Conservation (phyloP, 441 rosid genomes). For the Flueggea neowawraea region DNA sequence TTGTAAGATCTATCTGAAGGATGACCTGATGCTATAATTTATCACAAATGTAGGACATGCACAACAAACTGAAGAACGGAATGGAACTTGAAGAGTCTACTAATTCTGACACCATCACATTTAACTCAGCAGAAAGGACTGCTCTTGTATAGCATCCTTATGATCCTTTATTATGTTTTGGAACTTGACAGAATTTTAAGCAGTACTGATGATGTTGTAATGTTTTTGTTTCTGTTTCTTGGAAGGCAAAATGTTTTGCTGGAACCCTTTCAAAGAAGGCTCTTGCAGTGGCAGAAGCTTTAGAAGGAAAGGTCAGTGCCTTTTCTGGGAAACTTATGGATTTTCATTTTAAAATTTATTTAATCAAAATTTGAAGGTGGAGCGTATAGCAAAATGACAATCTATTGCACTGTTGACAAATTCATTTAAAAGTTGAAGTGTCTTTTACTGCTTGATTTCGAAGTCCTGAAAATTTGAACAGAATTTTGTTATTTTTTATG, state of each 20-base stretch:
- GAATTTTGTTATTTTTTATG: too few relatives aligned
- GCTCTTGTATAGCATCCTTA: slow-evolving; percentile 47
- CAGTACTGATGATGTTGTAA: not conserved
- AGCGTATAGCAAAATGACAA: too few relatives aligned
- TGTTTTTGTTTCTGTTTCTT: slow-evolving; percentile 12
- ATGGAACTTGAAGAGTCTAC: slow-evolving; percentile 61
- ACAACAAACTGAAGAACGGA: slow-evolving; percentile 85
- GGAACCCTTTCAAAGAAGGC: slow-evolving; percentile 74
- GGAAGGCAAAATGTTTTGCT: slow-evolving; percentile 79
- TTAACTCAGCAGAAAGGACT: slow-evolving; percentile 62
- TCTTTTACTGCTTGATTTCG: too few relatives aligned
- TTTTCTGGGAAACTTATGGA: slow-evolving; percentile 4
- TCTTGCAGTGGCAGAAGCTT: slow-evolving; percentile 62
- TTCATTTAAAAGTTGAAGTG: too few relatives aligned
- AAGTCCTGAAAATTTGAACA: too few relatives aligned
- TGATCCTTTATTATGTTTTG: slow-evolving; percentile 11
- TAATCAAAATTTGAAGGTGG: not conserved
- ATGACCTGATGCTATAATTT: slow-evolving; percentile 17
- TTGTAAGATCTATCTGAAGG: slow-evolving; percentile 1
- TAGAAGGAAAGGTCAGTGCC: slow-evolving; percentile 87
- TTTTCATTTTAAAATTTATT: not conserved
- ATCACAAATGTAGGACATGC: slow-evolving; percentile 46
- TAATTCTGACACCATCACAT: slow-evolving; percentile 42
- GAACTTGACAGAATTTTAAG: slow-evolving; percentile 6
- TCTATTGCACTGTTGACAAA: too few relatives aligned